Evolutionary conservation across 257 asterid genomes (phyloP), one percentile per base, ranked within the genome.

Genomic region (Dorcoceras hygrometricum): DNA sequence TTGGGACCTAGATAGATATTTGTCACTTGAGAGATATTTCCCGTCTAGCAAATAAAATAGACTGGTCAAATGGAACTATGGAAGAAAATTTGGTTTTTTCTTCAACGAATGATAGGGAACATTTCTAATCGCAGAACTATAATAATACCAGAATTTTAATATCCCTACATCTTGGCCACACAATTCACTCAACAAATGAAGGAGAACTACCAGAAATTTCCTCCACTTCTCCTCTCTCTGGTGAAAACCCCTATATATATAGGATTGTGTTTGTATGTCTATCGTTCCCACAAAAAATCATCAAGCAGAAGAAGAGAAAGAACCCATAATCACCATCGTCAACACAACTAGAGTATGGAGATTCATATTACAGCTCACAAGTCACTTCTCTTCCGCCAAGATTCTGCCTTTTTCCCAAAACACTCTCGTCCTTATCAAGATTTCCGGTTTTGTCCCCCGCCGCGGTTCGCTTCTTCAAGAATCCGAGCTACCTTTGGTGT

Each of bases 181-280:
- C 51, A 72, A 67, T 76, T 62, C 14, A 8, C 65, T 25, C 55
- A 32, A 68, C 48, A 78, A 63, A 86, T 81, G 91, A 80, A 75
- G 22, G 77, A 71, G 50, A 83, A 75, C 48, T 73, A 80, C 25
- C 73, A 72, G 71, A 86, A 77, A 63, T 63, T 81, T 65, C 81
- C 84, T 50, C 75, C 92, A 10, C 59, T 81, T 56, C 66, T 78
- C 60, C 62, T 89, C 39, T 79, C 84, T 12, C 34, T 85, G 22
- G 22, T 85, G 66, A 89, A 89, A 80, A 48, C 86, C 4, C 98
- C 96, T 0, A 58, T 89, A 57, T 92, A 87, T 66, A 67, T 84
- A 66, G 87, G 85, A 46, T 57, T 86, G 48, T 74, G 78, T 28
- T 1, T 79, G 0, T 87, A 80, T 69, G 34, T 75, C 19, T 86